Conservation (phyloP, 116 monocot species). For the Papilionanthe hybrid region DNA sequence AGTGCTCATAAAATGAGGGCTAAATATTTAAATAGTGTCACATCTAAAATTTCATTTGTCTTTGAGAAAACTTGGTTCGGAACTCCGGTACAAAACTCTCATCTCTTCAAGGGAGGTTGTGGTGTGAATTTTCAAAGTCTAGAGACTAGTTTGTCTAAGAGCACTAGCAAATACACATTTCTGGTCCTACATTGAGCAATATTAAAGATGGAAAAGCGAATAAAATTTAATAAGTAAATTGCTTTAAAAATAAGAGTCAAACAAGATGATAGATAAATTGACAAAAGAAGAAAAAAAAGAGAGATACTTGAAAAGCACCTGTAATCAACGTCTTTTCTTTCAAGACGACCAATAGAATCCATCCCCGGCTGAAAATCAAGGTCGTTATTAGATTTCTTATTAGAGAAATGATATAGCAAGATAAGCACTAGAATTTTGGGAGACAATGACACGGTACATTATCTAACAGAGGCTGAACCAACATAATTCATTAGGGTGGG, state of each 20-base stretch:
- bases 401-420: background rate
- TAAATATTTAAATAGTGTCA: no score
- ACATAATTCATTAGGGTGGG: no score
- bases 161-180: background rate
- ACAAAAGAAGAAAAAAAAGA: background rate
- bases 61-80: no score
- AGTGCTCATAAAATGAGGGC: no score
- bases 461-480: no score
- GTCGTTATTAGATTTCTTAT: background rate
- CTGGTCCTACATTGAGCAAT: background rate
- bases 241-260: background rate
- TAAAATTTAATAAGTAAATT: background rate
- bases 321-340: background rate
- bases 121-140: no score
- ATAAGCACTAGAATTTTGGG: background rate
- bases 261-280: background rate
- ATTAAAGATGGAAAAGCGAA: background rate
- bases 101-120: no score
- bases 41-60: no score
- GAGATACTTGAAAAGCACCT: background rate
- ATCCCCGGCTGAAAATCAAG: background rate
- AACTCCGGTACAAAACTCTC: no score
- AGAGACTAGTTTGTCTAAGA: background rate
- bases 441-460: background rate
- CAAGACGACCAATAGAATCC: background rate